Conservation (phyloP, 177 flowering plant species). For the Tripterygium wilfordii region DNA sequence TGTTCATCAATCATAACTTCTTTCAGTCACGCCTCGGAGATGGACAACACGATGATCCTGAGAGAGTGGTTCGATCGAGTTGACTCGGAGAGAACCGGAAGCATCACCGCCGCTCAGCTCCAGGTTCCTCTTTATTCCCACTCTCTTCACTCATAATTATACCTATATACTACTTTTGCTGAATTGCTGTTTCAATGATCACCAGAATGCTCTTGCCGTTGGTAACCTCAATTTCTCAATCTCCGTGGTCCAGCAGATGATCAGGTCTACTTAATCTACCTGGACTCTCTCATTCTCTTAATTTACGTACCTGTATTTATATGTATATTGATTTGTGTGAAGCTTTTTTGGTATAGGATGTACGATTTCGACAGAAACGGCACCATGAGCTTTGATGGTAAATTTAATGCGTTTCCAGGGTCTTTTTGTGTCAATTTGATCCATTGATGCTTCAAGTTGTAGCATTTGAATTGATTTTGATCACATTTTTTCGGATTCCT, state of each 20-base stretch:
- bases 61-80: slow-evolving; percentile 84
- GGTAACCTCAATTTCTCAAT: slow-evolving; percentile 66
- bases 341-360: slow-evolving; percentile 45
- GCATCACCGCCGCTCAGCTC: slow-evolving; percentile 69
- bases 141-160: neutral
- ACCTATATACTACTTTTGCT: neutral
- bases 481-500: neutral
- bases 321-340: neutral
- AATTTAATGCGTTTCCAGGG: neutral
- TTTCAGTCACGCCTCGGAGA: too few relatives aligned
- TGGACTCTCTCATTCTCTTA: neutral
- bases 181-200: neutral
- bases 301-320: neutral
- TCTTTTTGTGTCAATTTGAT: too few relatives aligned
- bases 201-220: slow-evolving; percentile 60
- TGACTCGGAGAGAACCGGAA: slow-evolving; percentile 62
- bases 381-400: slow-evolving; percentile 78
- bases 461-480: neutral
- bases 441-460: too few relatives aligned
- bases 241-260: slow-evolving; percentile 83
- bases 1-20: too few relatives aligned
- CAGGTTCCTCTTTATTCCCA: slow-evolving; percentile 30
- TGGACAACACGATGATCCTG: slow-evolving; percentile 49
- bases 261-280: slow-evolving; percentile 38
- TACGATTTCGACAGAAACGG: slow-evolving; percentile 81